These are phyloP conservation scores for Penicillium daleae DNA, from an alignment of 495 filamentous ascomycete species.

Conservation along the genomic window DNA sequence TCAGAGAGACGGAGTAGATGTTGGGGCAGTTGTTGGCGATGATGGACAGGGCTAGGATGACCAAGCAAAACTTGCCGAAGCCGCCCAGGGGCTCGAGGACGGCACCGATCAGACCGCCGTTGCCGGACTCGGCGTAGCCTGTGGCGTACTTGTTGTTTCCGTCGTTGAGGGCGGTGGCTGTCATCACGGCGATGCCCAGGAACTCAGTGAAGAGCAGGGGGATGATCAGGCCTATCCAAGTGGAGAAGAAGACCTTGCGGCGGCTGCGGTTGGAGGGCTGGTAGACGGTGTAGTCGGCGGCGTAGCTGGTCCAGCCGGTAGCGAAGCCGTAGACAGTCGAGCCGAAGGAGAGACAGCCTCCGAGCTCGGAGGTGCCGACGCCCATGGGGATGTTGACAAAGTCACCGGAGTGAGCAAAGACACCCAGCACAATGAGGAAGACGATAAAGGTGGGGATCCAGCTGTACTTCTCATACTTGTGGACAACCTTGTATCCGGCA, in stretches of 20 bases:
- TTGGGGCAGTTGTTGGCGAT: conserved; percentile 89
- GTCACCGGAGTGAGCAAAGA: conserved; percentile 73
- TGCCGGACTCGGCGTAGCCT: conserved; percentile 63
- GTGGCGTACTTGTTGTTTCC: conserved; percentile 56
- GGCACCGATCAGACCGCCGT: conserved; percentile 72
- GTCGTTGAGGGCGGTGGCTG: conserved; percentile 58
- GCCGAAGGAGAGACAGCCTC: conserved; percentile 70
- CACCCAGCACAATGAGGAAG: conserved; percentile 75
- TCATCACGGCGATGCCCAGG: conserved; percentile 74
- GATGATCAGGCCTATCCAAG: conserved; percentile 70
- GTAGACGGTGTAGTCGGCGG: conserved; percentile 85
- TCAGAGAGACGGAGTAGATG: conserved; percentile 80
- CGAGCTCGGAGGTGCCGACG: conserved; percentile 63
- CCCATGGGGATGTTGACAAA: conserved; percentile 70
- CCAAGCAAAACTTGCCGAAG: conserved; percentile 83
- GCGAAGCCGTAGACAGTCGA: conserved; percentile 77
- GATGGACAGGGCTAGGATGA: conserved; percentile 77
- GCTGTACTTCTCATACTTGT: conserved; percentile 76
- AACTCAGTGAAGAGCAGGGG: conserved; percentile 79
- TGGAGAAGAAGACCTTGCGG: conserved; percentile 66
- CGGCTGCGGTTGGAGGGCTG: conserved; percentile 65
- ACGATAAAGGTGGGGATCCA: conserved; percentile 80
- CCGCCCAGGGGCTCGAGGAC: conserved; percentile 69
- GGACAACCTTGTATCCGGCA: conserved; percentile 83
- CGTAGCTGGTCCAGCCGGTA: conserved; percentile 79